Conservation (phyloP, 1,284 basidiomycete genomes). For the Cutaneotrichosporon cavernicola region DNA sequence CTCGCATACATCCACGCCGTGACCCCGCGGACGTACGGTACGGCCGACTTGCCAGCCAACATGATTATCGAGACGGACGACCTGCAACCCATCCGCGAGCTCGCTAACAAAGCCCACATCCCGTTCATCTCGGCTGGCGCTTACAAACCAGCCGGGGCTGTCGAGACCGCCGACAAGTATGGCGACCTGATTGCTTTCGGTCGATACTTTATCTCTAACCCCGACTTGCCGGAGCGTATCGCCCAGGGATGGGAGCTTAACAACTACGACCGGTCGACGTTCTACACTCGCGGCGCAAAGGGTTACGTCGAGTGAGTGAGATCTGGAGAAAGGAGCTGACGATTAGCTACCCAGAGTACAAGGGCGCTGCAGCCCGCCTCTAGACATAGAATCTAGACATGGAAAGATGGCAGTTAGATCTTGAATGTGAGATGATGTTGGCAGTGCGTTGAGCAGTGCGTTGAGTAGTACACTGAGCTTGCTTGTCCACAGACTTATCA, state of each 20-base stretch:
- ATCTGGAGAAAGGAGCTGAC: no score
- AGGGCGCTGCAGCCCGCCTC: not conserved
- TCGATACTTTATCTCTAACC: slow-evolving; percentile 57
- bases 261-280: slow-evolving; percentile 44
- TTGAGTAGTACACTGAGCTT: no score
- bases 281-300: slow-evolving; percentile 31
- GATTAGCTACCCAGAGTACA: slow-evolving; percentile 2
- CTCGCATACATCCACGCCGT: slow-evolving; percentile 64
- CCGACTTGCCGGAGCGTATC: slow-evolving; percentile 59
- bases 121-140: slow-evolving; percentile 59
- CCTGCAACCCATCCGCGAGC: slow-evolving; percentile 29
- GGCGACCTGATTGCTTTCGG: slow-evolving; percentile 58
- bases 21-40: slow-evolving; percentile 51
- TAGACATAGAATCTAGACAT: no score
- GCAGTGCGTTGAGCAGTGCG: no score
- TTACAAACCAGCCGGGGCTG: slow-evolving; percentile 42
- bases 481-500: no score
- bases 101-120: slow-evolving; percentile 28
- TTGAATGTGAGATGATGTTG: no score
- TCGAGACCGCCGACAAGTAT: slow-evolving; percentile 41
- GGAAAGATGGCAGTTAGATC: no score
- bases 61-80: slow-evolving; percentile 19
- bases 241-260: slow-evolving; percentile 42
- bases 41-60: slow-evolving; percentile 22
- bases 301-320: slow-evolving; percentile 33